Percentiles rank a stretch among this genome's conserved stretches.
These are phyloP conservation scores for Lumnitzera littorea DNA, from an alignment of 345 rosid species.

Conservation along the genomic window DNA sequence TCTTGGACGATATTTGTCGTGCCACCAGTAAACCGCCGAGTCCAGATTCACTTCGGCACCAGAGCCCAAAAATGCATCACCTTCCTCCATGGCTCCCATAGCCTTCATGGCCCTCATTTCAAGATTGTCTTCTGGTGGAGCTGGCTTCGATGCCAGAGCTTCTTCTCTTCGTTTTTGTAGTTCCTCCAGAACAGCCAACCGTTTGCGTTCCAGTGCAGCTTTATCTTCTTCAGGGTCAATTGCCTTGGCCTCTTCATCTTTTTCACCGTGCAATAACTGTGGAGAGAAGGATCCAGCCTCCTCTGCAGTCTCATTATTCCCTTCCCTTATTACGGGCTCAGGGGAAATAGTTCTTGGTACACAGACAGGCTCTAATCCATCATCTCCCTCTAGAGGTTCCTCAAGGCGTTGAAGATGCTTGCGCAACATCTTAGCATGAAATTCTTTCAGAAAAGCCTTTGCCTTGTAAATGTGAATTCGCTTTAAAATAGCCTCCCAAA, in stretches of 20 bases:
- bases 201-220: conserved; percentile 67
- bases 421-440: conserved; percentile 76
- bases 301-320: conserved; percentile 45
- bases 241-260: conserved; percentile 54
- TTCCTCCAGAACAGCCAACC: conserved; percentile 55
- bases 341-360: conserved; percentile 46
- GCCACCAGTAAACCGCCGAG: conserved; percentile 99
- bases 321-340: conserved; percentile 43
- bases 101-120: conserved; percentile 86
- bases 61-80: conserved; percentile 86
- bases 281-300: conserved; percentile 91
- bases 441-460: conserved; percentile 95
- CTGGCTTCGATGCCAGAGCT: conserved; percentile 62
- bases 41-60: conserved; percentile 92
- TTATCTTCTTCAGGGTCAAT: conserved; percentile 93
- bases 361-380: conserved; percentile 30
- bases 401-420: conserved; percentile 72
- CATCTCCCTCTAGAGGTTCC: conserved; percentile 43
- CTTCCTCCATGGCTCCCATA: conserved; percentile 97
- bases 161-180: conserved; percentile 70
- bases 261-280: conserved; percentile 77
- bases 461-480: conserved; percentile 89
- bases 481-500: conserved; percentile 93
- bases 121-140: conserved; percentile 68
- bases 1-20: conserved; percentile 91